Evolutionary conservation across 306 rosid species (phyloP).

Genomic region (Citrullus amarus): DNA sequence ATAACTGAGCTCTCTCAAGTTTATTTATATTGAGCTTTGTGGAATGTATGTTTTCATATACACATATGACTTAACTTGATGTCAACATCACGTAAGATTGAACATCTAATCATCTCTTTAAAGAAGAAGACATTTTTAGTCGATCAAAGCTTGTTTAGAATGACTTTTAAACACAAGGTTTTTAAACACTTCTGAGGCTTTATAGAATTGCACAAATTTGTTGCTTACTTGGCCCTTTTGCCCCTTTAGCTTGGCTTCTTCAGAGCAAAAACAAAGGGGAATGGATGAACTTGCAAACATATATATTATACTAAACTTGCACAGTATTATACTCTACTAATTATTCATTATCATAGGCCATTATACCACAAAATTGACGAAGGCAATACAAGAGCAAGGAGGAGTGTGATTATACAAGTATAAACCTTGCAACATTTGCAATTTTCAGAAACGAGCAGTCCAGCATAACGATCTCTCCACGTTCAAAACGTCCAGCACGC

Average conservation of each 20-base stretch:
- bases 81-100: too few species aligned
- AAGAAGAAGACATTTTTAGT: too few species aligned
- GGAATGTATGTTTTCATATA: not conserved
- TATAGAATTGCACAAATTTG: not conserved
- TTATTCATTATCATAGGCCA: conserved; percentile 3
- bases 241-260: not conserved
- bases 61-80: too few species aligned
- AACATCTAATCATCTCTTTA: too few species aligned
- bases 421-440: not conserved
- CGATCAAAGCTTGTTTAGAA: too few species aligned
- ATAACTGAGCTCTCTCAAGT: not conserved
- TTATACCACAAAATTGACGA: conserved; percentile 7
- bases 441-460: not conserved
- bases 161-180: too few species aligned
- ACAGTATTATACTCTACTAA: not conserved
- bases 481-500: not conserved
- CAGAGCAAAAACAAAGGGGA: not conserved
- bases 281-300: not conserved
- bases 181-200: too few species aligned
- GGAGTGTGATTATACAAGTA: conserved; percentile 5
- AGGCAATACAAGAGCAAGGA: conserved; percentile 1
- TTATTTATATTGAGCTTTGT: not conserved
- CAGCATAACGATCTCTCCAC: not conserved
- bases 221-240: not conserved
- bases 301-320: not conserved